Base-by-base conservation (phyloP, 306 rosid genomes). In the Corylus americana region DNA sequence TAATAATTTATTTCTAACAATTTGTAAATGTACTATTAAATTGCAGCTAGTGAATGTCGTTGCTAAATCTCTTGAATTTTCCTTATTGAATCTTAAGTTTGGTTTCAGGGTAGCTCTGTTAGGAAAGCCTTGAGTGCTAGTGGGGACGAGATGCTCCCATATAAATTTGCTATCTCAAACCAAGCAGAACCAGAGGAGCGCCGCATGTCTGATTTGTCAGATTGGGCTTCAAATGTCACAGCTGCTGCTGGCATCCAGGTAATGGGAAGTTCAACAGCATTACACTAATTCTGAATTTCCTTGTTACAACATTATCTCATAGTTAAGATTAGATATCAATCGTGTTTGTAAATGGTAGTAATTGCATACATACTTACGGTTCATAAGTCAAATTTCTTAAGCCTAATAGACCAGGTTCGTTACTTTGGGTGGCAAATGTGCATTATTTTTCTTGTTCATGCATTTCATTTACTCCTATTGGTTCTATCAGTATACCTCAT, bases 141-240 rank as follows among this genome's bases (percentile, higher is more conserved):
- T 76, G 93, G 79, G 75, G 88, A 86, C 63, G 93, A 88, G 74
- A 81, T 82, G 80, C 79, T 87, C 29, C 96, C 58, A 37, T 82
- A 83, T 45, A 91, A 90, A 78, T n/a, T 76, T 70, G 75, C 90
- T 48, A 73, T 85, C 48, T 12, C 81, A 39, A 88, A 85, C 71
- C 91, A 85, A 77, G 87, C 82, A 27, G 98, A 92, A 81, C 98
- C 82, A 79, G 98, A 95, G 82, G 98, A 95, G 87, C 89, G 97
- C 71, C 90, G 98, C 39, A 91, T 95, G 98, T 92, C 97, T 57
- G 98, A 90, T 82, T 83, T 92, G 78, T 95, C 97, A 3, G 97
- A 94, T 85, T 88, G 92, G 87, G 96, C 93, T 74, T 92, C 98
- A 22, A 91, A 94, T 79, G 91, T 92, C 78, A 89, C 98, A 50